Percentiles rank a stretch among this genome's conserved stretches.
These are phyloP conservation scores for Herpetomonas samuelpessoai DNA, from an alignment of 208 protist genomes.

Conservation along the genomic window DNA sequence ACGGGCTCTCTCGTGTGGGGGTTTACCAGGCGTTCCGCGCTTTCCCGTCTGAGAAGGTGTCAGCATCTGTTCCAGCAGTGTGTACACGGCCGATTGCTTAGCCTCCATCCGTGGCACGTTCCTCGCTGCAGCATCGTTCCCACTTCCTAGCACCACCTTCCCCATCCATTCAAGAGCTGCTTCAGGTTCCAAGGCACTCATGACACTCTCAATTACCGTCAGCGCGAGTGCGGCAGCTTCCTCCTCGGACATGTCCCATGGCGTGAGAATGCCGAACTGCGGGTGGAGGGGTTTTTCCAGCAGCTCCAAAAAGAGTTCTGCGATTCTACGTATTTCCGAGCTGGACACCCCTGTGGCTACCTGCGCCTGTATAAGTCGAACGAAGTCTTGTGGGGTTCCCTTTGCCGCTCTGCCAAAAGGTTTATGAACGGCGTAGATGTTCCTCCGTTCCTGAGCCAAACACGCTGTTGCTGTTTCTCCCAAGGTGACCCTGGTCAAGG, in stretches of 20 bases:
- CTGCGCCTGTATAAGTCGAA: conserved; percentile 16
- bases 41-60: no score
- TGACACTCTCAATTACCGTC: conserved; percentile 20
- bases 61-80: no score
- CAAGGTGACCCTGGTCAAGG: conserved; percentile 20
- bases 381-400: conserved; percentile 26
- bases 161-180: conserved; percentile 34
- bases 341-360: conserved; percentile 2
- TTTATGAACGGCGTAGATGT: conserved; percentile 45
- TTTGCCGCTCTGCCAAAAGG: conserved; percentile 12
- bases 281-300: conserved; percentile 58
- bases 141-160: conserved; percentile 9
- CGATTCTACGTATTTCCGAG: conserved; percentile 16
- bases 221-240: conserved; percentile 18
- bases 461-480: conserved; percentile 25
- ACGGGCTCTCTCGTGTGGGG: background rate
- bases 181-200: conserved; percentile 17
- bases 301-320: conserved; percentile 39
- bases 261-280: conserved; percentile 22
- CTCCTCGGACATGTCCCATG: conserved; percentile 42
- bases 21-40: conserved; percentile 12
- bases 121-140: no score
- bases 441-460: conserved; percentile 23
- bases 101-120: no score
- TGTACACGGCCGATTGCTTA: no score